Base-by-base conservation (phyloP, 73 alveolate genomes). In the Effrenium voratum region DNA sequence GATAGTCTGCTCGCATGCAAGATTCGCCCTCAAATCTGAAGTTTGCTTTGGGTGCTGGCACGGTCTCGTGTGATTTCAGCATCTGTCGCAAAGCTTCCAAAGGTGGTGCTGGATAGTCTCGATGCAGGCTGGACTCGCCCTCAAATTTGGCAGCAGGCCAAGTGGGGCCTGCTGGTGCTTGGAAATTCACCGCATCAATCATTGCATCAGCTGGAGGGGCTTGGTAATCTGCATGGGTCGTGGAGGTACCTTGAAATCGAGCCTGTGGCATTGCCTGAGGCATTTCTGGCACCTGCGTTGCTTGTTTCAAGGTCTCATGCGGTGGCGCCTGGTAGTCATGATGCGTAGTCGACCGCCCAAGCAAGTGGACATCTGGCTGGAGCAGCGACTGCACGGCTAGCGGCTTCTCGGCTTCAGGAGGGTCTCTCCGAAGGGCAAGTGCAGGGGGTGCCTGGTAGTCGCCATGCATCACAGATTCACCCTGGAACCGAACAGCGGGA, bases 41-140 rank as follows among this genome's bases (percentile, higher is more conserved):
- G n/a, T n/a, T n/a, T n/a, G n/a, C n/a, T n/a, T n/a, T n/a, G n/a
- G n/a, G n/a, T n/a, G n/a, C n/a, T n/a, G n/a, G n/a, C n/a, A n/a
- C n/a, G n/a, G n/a, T n/a, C n/a, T 10, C 36, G 77, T 66, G 43
- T 16, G n/a, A 40, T 32, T 36, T 5, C 22, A n/a, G 40, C 40
- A 66, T 26, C 43, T 66, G 77, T 66, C 28, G 19, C 47, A 85
- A 38, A 49, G 45, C 94, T n/a, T 63, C 45, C 80, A 1, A 30
- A 59, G 49, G 81, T 13, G 44, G 73, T 49, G 93, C 93, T 55
- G 16, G 93, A 59, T 32, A 55, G 45, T 84, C 83, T 5, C 87
- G 63, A 26, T 68, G 96, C 41, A 52, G 52, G 15, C 83, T 68
- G 75, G 96, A 90, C 96, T 90, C 87, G 43, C 96, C 96, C 57